These are phyloP conservation scores for Fusarium sp. DNA, from an alignment of 2,329 filamentous ascomycete species.

Conservation along the genomic window DNA sequence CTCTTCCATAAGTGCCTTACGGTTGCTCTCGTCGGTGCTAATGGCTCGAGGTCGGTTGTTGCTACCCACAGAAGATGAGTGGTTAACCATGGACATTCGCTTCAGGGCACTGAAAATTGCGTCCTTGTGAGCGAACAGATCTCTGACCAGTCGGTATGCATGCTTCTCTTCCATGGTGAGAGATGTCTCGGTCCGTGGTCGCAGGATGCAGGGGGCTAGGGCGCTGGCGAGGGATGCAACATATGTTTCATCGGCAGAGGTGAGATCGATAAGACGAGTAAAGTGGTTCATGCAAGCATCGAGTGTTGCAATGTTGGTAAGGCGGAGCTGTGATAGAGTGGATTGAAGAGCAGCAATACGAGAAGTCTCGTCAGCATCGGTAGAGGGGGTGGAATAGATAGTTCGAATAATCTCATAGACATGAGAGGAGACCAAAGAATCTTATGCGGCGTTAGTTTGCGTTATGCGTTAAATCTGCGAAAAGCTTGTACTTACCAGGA, in stretches of 20 bases:
- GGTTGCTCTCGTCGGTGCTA: slow-evolving; percentile 95
- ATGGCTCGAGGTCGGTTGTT: slow-evolving; percentile 81
- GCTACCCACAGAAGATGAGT: slow-evolving; percentile 66
- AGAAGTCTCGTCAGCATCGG: slow-evolving; percentile 80
- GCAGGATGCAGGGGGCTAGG: slow-evolving; percentile 86
- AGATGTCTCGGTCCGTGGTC: slow-evolving; percentile 87
- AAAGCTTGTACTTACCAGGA: slow-evolving; percentile 72
- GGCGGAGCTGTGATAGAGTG: slow-evolving; percentile 90
- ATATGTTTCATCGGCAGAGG: slow-evolving; percentile 92
- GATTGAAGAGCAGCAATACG: slow-evolving; percentile 94
- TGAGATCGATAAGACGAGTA: slow-evolving; percentile 94
- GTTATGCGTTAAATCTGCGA: neutral
- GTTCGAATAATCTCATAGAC: slow-evolving; percentile 99
- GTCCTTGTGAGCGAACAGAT: slow-evolving; percentile 93
- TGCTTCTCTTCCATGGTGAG: slow-evolving; percentile 97
- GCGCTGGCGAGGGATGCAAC: slow-evolving; percentile 77
- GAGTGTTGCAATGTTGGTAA: slow-evolving; percentile 98
- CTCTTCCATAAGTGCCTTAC: slow-evolving; percentile 93
- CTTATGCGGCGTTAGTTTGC: slow-evolving; percentile 59
- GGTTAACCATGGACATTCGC: slow-evolving; percentile 79
- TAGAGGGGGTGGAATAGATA: slow-evolving; percentile 86
- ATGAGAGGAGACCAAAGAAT: slow-evolving; percentile 97
- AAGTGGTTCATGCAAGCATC: slow-evolving; percentile 99
- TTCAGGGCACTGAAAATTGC: slow-evolving; percentile 96
- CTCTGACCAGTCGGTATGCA: slow-evolving; percentile 87